Evolutionary conservation across 208 protist species (phyloP).

Genomic region (Crithidia acanthocephali): DNA sequence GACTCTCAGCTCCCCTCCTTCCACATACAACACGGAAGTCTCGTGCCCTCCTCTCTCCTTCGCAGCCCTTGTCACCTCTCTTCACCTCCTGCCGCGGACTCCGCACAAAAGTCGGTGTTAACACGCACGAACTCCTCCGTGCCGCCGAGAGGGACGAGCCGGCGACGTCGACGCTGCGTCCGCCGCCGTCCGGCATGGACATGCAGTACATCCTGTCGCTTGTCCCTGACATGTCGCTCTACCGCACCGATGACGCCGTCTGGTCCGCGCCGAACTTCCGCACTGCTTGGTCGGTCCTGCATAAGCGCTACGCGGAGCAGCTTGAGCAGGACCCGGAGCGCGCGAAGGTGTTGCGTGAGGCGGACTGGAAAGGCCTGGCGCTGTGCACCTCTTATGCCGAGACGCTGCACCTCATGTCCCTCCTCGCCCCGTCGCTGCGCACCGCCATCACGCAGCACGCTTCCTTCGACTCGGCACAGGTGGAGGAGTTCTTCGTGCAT

Average conservation of each 20-base stretch:
- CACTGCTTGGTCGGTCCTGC: constrained; percentile 59
- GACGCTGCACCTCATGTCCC: constrained; percentile 66
- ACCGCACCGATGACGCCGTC: constrained; percentile 49
- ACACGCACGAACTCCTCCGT: constrained; percentile 14
- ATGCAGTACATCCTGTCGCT: constrained; percentile 35
- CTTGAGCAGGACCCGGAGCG: constrained; percentile 34
- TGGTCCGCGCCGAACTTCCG: constrained; percentile 59
- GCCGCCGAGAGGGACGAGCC: constrained; percentile 29
- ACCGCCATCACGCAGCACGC: constrained; percentile 40
- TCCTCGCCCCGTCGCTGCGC: constrained; percentile 59
- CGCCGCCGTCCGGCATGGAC: constrained; percentile 36
- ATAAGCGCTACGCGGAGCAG: constrained; percentile 30
- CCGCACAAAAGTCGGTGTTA: constrained; percentile 20
- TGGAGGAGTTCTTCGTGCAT: constrained; percentile 86
- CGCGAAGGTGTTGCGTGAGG: constrained; percentile 40
- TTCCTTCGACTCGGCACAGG: constrained; percentile 43
- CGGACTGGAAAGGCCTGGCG: constrained; percentile 68
- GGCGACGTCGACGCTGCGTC: constrained; percentile 21
- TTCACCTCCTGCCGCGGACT: constrained; percentile 1
- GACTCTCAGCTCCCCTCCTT: not conserved
- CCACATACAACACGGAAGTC: too few species aligned
- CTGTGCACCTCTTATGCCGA: constrained; percentile 67
- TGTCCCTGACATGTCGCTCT: constrained; percentile 35
- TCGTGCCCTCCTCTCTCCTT: not conserved
- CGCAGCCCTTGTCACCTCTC: not conserved